Evolutionary conservation across 1,139 yeast species (phyloP).

Genomic region (Geotrichum australiense): DNA sequence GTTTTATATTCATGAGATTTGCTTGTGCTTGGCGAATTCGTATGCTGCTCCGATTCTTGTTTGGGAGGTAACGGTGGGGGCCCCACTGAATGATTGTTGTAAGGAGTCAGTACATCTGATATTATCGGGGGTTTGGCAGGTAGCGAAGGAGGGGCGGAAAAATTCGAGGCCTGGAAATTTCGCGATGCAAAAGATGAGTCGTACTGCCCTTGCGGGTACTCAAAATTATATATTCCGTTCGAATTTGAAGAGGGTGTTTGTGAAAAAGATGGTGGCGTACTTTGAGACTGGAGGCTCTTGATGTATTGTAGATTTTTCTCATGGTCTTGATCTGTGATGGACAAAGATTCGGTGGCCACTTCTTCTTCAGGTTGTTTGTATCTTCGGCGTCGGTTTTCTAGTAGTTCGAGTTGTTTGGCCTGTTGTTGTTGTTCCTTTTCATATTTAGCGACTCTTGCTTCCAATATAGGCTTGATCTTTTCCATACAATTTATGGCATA

Average conservation of each 20-base stretch:
- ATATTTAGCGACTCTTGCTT: constrained; percentile 31
- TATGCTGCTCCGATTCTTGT: no score
- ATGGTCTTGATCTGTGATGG: constrained; percentile 15
- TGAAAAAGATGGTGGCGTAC: neutral
- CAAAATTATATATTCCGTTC: neutral
- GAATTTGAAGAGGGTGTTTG: neutral
- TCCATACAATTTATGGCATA: constrained; percentile 37
- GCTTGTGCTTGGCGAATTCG: no score
- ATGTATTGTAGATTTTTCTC: constrained; percentile 13
- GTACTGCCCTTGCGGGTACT: constrained; percentile 17
- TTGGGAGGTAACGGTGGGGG: constrained; percentile 16
- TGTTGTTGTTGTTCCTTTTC: constrained; percentile 13
- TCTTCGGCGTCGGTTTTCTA: constrained; percentile 15
- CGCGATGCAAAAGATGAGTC: constrained; percentile 8
- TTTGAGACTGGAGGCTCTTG: constrained; percentile 8
- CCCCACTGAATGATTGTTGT: constrained; percentile 22
- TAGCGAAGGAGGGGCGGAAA: constrained; percentile 17
- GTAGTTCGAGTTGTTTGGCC: constrained; percentile 4
- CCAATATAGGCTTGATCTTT: constrained; percentile 33
- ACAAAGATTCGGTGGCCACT: neutral
- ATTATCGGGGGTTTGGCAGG: constrained; percentile 19
- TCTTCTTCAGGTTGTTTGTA: constrained; percentile 12
- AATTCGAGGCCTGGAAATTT: constrained; percentile 5
- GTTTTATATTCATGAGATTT: constrained; percentile 36
- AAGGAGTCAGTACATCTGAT: neutral